These are phyloP conservation scores for Barnettozyma salicaria DNA, from an alignment of 805 yeast species.

Conservation along the genomic window DNA sequence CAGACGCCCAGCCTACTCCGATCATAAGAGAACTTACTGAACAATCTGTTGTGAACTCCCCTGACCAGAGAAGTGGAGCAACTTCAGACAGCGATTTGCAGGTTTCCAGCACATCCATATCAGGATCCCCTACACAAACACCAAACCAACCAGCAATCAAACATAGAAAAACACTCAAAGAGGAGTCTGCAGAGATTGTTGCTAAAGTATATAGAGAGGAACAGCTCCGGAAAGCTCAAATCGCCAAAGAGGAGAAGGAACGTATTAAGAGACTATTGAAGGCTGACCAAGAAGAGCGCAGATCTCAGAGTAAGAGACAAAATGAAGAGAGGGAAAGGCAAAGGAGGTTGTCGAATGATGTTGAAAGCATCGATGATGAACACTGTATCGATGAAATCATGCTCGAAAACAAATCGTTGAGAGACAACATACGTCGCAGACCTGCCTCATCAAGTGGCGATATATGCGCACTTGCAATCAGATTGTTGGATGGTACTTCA, in stretches of 20 bases:
- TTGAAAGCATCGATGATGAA: constrained; percentile 27
- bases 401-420: constrained; percentile 14
- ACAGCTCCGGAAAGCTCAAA: constrained; percentile 29
- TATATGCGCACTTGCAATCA: constrained; percentile 45
- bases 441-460: constrained; percentile 7
- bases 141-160: constrained; percentile 9
- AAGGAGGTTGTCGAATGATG: constrained; percentile 19
- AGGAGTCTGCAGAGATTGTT: constrained; percentile 36
- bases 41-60: too few relatives aligned
- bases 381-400: constrained; percentile 22
- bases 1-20: constrained; percentile 6
- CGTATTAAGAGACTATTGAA: constrained; percentile 47
- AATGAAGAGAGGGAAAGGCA: constrained; percentile 16
- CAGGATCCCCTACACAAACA: constrained; percentile 11
- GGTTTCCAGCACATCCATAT: too few relatives aligned
- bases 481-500: constrained; percentile 62
- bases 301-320: constrained; percentile 17
- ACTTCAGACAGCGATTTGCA: too few relatives aligned
- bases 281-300: constrained; percentile 47
- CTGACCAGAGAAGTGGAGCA: too few relatives aligned
- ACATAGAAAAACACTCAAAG: constrained; percentile 29
- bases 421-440: constrained; percentile 19
- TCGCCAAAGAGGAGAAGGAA: constrained; percentile 45
- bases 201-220: constrained; percentile 35
- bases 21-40: too few relatives aligned